phyloP scores from a whole-genome alignment of 1,139 yeast genomes.

The Hansenula sp. region DNA sequence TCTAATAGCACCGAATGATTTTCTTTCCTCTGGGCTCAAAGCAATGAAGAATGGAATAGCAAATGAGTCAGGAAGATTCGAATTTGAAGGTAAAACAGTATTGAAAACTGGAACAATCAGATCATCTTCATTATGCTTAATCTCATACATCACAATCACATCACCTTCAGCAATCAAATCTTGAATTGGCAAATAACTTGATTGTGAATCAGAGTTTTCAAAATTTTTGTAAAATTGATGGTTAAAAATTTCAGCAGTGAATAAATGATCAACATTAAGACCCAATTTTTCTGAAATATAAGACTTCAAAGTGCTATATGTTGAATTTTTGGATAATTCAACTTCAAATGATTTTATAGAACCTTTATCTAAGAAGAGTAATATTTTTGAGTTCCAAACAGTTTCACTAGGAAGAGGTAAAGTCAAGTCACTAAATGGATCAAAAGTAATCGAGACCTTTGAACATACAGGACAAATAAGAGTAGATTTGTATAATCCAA shows the following conservation, averaged over 20 bases:
- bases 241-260: conserved; percentile 69
- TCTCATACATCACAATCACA: conserved; percentile 64
- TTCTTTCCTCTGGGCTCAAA: conserved; percentile 42
- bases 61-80: conserved; percentile 40
- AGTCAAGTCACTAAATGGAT: conserved; percentile 89
- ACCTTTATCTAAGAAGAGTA: conserved; percentile 56
- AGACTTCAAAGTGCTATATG: conserved; percentile 57
- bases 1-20: conserved; percentile 51
- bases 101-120: conserved; percentile 67
- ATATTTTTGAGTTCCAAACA: conserved; percentile 66
- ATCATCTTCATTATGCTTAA: conserved; percentile 38
- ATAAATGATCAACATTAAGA: conserved; percentile 40
- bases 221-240: conserved; percentile 66
- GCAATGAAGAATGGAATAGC: conserved; percentile 76
- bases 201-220: conserved; percentile 53
- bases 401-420: conserved; percentile 80
- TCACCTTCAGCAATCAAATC: conserved; percentile 66
- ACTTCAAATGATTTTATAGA: conserved; percentile 54
- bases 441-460: conserved; percentile 84
- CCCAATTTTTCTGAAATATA: conserved; percentile 53
- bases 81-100: conserved; percentile 38
- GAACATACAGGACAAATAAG: conserved; percentile 82
- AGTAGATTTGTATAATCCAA: conserved; percentile 88
- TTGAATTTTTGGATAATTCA: conserved; percentile 63
- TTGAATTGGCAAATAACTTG: conserved; percentile 61